Evolutionary conservation across 441 rosid species (phyloP), one percentile per base, ranked within the genome.

Genomic region (Erodium trifolium): DNA sequence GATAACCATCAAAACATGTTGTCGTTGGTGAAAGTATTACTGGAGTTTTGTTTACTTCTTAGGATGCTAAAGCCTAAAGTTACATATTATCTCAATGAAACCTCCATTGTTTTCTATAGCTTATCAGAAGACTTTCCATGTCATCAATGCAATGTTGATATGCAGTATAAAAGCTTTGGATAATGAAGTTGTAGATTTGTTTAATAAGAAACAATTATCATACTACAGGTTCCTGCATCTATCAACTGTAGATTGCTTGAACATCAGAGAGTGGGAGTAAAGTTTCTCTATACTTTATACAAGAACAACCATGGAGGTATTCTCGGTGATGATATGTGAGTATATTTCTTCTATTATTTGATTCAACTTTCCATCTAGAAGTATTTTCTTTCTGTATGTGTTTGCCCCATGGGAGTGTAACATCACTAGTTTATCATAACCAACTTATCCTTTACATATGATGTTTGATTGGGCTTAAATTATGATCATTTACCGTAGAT

Each of bases 241-340:
- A 93, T 93, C 64, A 93, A 91, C 78, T 89, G 91, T 77, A 84
- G 96, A 77, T 76, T 93, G 88, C 95, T 93, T 59, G 93, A 87
- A 73, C 91, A 93, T 82, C 99, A 93, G 69, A 86, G 91, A 71
- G 89, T 75, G 45, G 97, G 99, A 51, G 89, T 93, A 13, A 85
- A 78, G 72, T 93, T 93, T 79, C 76, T 93, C 57, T 88, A 82
- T 71, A 82, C 78, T 77, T 78, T 93, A 29, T 88, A 88, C 74
- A 82, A 59, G 82, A 82, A 82, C 77, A 88, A 91, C 73, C 90
- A 89, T 80, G 99, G 99, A 4, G 99, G 97, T 34, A 77, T 91
- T 78, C 96, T 91, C 69, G 99, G 99, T 39, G 97, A 93, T 82
- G 99, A 93, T 81, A 93, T 93, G 99, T 93, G 81, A 81, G 92